These are phyloP conservation scores for Corynascus novoguineensis DNA, from an alignment of 495 filamentous ascomycete species.

Conservation along the genomic window DNA sequence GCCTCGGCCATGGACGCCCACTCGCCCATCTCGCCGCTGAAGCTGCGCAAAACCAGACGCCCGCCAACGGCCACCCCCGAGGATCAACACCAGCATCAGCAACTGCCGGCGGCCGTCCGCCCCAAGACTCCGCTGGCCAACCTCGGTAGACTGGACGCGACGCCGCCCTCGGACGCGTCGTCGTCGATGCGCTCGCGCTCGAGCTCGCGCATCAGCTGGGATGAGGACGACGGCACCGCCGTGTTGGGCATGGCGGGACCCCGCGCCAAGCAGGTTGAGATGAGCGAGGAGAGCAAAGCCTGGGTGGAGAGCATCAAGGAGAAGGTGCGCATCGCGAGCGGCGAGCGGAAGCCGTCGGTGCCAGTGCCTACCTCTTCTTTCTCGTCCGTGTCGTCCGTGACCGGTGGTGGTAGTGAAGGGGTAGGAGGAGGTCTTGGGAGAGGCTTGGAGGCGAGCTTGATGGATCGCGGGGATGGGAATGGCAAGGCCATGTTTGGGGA, in stretches of 20 bases:
- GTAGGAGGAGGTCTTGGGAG: background rate
- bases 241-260: constrained; percentile 60
- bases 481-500: constrained; percentile 42
- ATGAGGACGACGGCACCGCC: constrained; percentile 45
- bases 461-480: constrained; percentile 14
- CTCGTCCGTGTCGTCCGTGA: background rate
- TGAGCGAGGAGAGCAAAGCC: constrained; percentile 57
- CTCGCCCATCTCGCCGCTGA: constrained; percentile 26
- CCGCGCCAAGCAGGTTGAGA: constrained; percentile 50
- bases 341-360: constrained; percentile 30
- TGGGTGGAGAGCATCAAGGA: constrained; percentile 74
- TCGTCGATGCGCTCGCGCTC: constrained; percentile 26
- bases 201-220: constrained; percentile 30
- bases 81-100: background rate
- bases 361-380: constrained; percentile 13
- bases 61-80: background rate
- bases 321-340: constrained; percentile 53
- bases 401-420: background rate
- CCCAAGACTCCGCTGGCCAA: constrained; percentile 36
- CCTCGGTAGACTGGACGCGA: constrained; percentile 15
- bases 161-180: constrained; percentile 29
- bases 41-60: constrained; percentile 38
- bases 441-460: constrained; percentile 11
- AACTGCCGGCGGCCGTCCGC: constrained; percentile 12
- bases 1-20: constrained; percentile 33